Evolutionary conservation across 352 stramenopile species (phyloP), one percentile per base, ranked within the genome.

Genomic region (Paralagenidium karlingii): DNA sequence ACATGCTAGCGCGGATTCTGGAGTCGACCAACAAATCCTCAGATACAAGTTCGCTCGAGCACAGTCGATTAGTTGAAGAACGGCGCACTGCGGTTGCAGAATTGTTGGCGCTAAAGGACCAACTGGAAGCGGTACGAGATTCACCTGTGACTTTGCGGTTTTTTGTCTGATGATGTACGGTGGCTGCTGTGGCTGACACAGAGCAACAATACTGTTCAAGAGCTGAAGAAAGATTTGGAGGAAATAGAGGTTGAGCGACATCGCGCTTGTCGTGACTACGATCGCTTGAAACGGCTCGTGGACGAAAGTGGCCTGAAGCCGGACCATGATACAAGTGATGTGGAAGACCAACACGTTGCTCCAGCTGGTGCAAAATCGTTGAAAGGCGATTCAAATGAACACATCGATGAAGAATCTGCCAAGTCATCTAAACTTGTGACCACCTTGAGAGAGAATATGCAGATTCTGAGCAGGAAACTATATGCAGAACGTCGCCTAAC

Each of bases 161-260:
- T 40, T 20, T 38, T 22, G 16, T 34, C 1, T 3, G 16, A 8
- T 33, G 2, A 44, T 16, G 34, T 41, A 18, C 2, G 20, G 19
- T 18, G 19, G 8, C 24, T n/a, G n/a, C n/a, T n/a, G n/a, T n/a
- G n/a, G n/a, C n/a, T n/a, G n/a, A n/a, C 51, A 26, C 43, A 89
- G 70, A 70, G 53, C 34, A 68, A 80, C 48, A 55, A 43, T 6
- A 62, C 69, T 31, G 58, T 91, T 40, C 34, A 42, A 24, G 66
- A 79, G 18, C 49, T 91, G 16, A 59, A 87, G 41, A 36, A 30
- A 18, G 78, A 87, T 47, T 34, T 91, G 22, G 70, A 86, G 32
- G 45, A 58, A 9, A 91, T 87, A 42, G 78, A 91, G 52, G 57
- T 67, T 4, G 73, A 89, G 40, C 63, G 78, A 0, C 78, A 91